These are phyloP conservation scores for Ophiostoma ulmi DNA, from an alignment of 2,329 filamentous ascomycete species.

Conservation along the genomic window DNA sequence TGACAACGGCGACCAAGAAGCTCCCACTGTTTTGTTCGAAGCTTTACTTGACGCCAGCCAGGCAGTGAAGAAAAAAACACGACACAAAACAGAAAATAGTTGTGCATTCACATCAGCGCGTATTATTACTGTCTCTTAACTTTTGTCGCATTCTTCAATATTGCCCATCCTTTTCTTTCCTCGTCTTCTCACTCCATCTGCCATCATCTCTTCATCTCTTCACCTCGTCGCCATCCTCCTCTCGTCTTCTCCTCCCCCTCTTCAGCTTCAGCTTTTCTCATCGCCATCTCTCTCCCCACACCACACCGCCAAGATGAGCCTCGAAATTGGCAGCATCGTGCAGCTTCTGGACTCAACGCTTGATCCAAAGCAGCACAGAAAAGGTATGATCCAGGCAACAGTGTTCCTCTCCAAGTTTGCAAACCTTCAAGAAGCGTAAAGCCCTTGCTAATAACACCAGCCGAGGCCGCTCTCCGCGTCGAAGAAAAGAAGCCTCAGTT, in stretches of 20 bases:
- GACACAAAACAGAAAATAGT: slow-evolving; percentile 5
- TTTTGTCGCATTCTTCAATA: background rate
- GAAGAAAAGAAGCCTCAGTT: slow-evolving; percentile 82
- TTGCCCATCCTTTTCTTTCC: background rate
- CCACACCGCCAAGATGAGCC: slow-evolving; percentile 45
- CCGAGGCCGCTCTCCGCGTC: slow-evolving; percentile 71
- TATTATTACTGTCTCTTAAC: background rate
- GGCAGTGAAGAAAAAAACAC: slow-evolving; percentile 12
- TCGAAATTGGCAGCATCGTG: slow-evolving; percentile 58
- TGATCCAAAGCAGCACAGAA: slow-evolving; percentile 79
- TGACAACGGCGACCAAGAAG: slow-evolving; percentile 23
- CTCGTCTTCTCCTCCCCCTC: background rate
- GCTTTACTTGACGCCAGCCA: slow-evolving; percentile 13
- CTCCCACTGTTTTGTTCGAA: slow-evolving; percentile 24
- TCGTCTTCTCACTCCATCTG: background rate
- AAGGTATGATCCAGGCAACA: slow-evolving; percentile 55
- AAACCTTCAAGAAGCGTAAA: too few species aligned
- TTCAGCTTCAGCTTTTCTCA: background rate
- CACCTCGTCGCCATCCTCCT: background rate
- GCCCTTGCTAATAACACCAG: slow-evolving; percentile 43
- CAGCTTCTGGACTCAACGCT: slow-evolving; percentile 87
- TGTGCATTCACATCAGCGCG: background rate
- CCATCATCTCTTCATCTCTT: background rate
- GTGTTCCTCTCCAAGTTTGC: background rate
- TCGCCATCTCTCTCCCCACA: slow-evolving; percentile 1